A percentile compares a stretch with the other conserved stretches of the same genome.
phyloP scores from a whole-genome alignment of 495 filamentous ascomycete species.

The Neurospora hispaniola region DNA sequence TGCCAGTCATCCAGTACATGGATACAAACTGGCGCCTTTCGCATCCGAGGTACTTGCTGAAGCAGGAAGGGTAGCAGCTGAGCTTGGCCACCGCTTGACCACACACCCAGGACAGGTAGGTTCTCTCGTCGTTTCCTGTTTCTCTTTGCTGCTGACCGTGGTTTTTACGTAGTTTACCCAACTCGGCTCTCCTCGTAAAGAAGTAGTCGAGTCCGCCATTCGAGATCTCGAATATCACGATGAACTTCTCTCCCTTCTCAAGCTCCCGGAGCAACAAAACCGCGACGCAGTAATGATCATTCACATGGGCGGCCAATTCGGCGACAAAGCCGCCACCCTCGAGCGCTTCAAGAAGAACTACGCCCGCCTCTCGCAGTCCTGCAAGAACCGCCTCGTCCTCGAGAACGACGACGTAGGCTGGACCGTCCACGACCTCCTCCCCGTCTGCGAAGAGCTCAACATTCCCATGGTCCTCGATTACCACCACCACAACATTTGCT shows the following conservation, averaged over 20 bases:
- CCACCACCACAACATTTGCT: slow-evolving; percentile 93
- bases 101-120: slow-evolving; percentile 77
- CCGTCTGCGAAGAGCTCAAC: slow-evolving; percentile 83
- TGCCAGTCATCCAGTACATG: slow-evolving; percentile 76
- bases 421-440: slow-evolving; percentile 84
- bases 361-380: slow-evolving; percentile 41
- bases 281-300: slow-evolving; percentile 90
- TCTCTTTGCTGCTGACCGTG: slow-evolving; percentile 4
- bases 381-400: slow-evolving; percentile 76
- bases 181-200: slow-evolving; percentile 63
- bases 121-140: no score
- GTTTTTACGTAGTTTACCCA: slow-evolving; percentile 57
- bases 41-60: slow-evolving; percentile 68
- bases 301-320: slow-evolving; percentile 88
- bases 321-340: slow-evolving; percentile 74
- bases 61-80: slow-evolving; percentile 64
- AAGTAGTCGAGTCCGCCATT: slow-evolving; percentile 64
- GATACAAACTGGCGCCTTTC: slow-evolving; percentile 80
- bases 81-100: slow-evolving; percentile 76
- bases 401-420: slow-evolving; percentile 91
- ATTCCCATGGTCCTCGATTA: slow-evolving; percentile 91
- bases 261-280: slow-evolving; percentile 67
- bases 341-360: slow-evolving; percentile 79
- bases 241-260: slow-evolving; percentile 71
- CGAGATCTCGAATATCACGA: slow-evolving; percentile 86